Evolutionary conservation across 495 filamentous ascomycete genomes (phyloP).

Genomic region (Bryoglossum gracile): DNA sequence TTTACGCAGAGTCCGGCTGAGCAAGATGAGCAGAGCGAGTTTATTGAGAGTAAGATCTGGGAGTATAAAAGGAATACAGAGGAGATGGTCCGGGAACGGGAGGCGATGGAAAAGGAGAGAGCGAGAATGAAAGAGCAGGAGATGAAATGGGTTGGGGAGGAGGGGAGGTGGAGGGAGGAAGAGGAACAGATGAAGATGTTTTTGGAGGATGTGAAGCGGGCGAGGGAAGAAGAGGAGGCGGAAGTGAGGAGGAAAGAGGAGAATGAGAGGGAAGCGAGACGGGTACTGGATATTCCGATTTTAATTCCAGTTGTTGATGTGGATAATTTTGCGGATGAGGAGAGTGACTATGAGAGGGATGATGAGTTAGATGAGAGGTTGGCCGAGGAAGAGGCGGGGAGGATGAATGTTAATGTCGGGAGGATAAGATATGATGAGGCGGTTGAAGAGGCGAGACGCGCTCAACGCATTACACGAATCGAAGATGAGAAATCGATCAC

Average conservation of each 20-base stretch:
- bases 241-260: background rate
- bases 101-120: background rate
- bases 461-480: no score
- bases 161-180: background rate
- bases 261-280: background rate
- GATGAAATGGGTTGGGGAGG: background rate
- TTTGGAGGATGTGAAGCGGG: background rate
- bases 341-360: no score
- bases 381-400: background rate
- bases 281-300: no score
- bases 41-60: background rate
- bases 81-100: background rate
- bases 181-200: background rate
- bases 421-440: no score
- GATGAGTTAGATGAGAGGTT: background rate
- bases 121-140: background rate
- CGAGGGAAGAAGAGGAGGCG: background rate
- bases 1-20: no score
- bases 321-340: no score
- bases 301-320: no score
- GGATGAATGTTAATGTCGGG: no score
- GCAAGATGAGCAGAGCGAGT: background rate
- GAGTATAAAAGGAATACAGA: slow-evolving; percentile 2
- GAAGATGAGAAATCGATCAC: background rate
- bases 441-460: no score